Evolutionary conservation across 2,329 filamentous ascomycete species (phyloP).

Genomic region (Cyclaneusma minus): DNA sequence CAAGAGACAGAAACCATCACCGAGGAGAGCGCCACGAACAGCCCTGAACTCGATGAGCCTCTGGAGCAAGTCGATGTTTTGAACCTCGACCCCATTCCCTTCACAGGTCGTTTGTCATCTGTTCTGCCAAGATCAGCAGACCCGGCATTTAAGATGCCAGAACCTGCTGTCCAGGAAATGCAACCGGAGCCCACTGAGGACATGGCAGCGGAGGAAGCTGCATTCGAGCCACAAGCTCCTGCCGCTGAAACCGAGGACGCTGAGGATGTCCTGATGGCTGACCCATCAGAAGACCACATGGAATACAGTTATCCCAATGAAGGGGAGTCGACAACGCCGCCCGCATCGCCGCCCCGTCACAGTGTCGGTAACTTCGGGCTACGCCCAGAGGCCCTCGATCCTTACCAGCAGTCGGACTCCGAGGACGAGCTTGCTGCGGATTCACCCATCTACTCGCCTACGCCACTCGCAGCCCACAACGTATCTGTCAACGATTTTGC

Average conservation of each 20-base stretch:
- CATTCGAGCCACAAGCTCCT: too few species aligned
- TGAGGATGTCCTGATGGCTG: slow-evolving; percentile 3
- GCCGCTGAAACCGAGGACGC: slow-evolving; percentile 9
- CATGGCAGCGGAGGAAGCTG: slow-evolving; percentile 1
- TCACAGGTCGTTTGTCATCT: slow-evolving; percentile 23
- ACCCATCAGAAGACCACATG: background rate
- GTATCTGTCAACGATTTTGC: slow-evolving; percentile 16
- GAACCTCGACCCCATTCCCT: slow-evolving; percentile 8
- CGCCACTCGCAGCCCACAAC: slow-evolving; percentile 11
- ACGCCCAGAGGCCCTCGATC: slow-evolving; percentile 30
- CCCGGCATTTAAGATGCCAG: slow-evolving; percentile 10
- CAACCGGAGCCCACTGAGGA: slow-evolving; percentile 3
- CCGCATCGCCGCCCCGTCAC: slow-evolving; percentile 9
- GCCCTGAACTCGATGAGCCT: slow-evolving; percentile 3
- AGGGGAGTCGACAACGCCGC: slow-evolving; percentile 8
- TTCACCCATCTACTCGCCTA: slow-evolving; percentile 13
- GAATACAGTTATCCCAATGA: background rate
- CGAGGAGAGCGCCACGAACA: slow-evolving; percentile 1
- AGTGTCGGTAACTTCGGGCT: slow-evolving; percentile 22
- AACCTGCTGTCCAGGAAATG: slow-evolving; percentile 6
- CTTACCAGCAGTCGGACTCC: slow-evolving; percentile 34
- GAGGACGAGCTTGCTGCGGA: slow-evolving; percentile 33
- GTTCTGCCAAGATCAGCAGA: slow-evolving; percentile 21
- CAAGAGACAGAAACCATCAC: background rate
- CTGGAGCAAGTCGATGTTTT: too few species aligned